A percentile compares a stretch with the other conserved stretches of the same genome.
Evolutionary conservation across 371 early-diverging fungal genomes (phyloP).

Genomic region (Enterospora canceri): DNA sequence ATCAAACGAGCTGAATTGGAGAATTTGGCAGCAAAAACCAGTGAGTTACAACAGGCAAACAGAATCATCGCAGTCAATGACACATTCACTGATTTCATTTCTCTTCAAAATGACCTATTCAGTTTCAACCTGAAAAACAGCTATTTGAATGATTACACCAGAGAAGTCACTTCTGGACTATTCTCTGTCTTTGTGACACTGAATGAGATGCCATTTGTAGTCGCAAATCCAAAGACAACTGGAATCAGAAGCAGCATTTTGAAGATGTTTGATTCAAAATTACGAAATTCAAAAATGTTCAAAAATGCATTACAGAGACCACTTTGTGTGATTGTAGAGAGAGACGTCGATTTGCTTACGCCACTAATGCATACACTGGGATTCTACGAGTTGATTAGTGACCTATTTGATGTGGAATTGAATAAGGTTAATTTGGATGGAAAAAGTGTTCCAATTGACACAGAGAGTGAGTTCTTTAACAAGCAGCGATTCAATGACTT

Average conservation of each 20-base stretch:
- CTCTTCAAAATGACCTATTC: conserved; percentile 78
- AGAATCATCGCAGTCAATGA: conserved; percentile 65
- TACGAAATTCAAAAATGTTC: conserved; percentile 31
- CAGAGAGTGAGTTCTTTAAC: conserved; percentile 74
- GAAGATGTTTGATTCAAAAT: conserved; percentile 28
- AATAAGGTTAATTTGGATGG: conserved; percentile 64
- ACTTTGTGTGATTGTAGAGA: conserved; percentile 75
- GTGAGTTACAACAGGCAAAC: conserved; percentile 23
- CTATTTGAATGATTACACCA: conserved; percentile 65
- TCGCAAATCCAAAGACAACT: neutral
- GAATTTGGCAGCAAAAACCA: conserved; percentile 67
- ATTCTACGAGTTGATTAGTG: conserved; percentile 84
- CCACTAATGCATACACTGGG: conserved; percentile 92
- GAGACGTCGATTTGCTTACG: conserved; percentile 79
- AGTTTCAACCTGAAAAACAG: conserved; percentile 70
- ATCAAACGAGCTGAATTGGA: conserved; percentile 76
- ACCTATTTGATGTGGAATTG: conserved; percentile 74
- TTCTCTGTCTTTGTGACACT: conserved; percentile 79
- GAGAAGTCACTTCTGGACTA: conserved; percentile 64
- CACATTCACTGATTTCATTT: conserved; percentile 78
- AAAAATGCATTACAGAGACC: conserved; percentile 45
- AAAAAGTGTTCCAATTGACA: conserved; percentile 74
- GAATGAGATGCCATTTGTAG: conserved; percentile 57
- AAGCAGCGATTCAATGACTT: conserved; percentile 79
- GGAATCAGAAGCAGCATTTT: conserved; percentile 1